phyloP scores from a whole-genome alignment of 2,329 filamentous ascomycete genomes.

The Aureobasidium sp. region DNA sequence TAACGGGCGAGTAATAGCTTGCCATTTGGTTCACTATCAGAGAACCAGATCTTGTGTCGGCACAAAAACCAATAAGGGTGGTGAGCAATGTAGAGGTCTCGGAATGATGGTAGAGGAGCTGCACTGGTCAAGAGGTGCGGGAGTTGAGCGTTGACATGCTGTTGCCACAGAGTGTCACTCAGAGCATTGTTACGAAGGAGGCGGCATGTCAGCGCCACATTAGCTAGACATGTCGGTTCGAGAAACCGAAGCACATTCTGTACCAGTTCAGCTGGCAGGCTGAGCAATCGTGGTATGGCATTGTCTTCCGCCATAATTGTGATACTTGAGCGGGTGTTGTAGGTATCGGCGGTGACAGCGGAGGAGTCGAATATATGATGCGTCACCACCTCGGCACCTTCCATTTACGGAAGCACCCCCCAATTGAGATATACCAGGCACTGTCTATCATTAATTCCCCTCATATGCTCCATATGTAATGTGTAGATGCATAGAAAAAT shows the following conservation, averaged over 20 bases:
- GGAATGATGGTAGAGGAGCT: slow-evolving; percentile 55
- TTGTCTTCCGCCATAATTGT: neutral
- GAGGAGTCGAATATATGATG: neutral
- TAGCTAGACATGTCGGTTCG: slow-evolving; percentile 53
- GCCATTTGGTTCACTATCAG: slow-evolving; percentile 63
- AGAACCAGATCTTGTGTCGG: slow-evolving; percentile 76
- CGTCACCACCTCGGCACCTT: slow-evolving; percentile 6
- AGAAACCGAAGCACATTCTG: slow-evolving; percentile 62
- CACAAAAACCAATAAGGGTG: slow-evolving; percentile 80
- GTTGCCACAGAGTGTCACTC: slow-evolving; percentile 64
- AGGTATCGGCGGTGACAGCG: neutral
- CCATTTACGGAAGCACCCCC: neutral
- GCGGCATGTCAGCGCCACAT: slow-evolving; percentile 53
- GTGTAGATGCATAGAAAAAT: neutral
- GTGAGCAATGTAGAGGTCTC: slow-evolving; percentile 63
- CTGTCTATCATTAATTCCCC: too few species aligned
- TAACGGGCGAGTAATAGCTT: slow-evolving; percentile 68
- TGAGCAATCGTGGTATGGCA: slow-evolving; percentile 31
- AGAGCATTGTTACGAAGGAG: slow-evolving; percentile 48
- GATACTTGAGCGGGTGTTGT: neutral
- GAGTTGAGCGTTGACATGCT: slow-evolving; percentile 59
- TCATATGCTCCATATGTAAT: too few species aligned
- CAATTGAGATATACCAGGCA: too few species aligned
- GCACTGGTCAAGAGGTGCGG: slow-evolving; percentile 47
- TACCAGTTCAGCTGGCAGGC: slow-evolving; percentile 67